phyloP scores from a whole-genome alignment of 192 early-diverging fungal species.

The Radiomyces spectabilis region DNA sequence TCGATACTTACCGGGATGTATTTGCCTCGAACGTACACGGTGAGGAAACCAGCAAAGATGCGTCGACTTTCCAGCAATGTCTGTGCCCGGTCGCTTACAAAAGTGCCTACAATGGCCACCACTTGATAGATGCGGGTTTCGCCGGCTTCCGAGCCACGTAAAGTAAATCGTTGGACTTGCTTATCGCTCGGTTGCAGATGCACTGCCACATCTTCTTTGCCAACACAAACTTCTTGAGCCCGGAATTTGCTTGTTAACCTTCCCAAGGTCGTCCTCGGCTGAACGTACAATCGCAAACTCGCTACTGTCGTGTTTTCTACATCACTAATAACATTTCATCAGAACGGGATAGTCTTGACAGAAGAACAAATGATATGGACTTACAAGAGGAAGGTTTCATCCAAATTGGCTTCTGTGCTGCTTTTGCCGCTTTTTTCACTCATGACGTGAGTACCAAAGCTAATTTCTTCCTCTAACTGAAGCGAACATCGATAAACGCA shows the following conservation, averaged over 20 bases:
- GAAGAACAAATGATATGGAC: not conserved
- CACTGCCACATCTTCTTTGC: constrained; percentile 7
- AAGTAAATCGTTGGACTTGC: constrained; percentile 3
- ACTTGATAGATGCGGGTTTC: constrained; percentile 11
- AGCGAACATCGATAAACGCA: constrained; percentile 15
- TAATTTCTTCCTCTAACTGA: constrained; percentile 20
- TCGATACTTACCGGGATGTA: constrained; percentile 16
- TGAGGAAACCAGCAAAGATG: constrained; percentile 18
- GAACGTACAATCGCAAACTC: too few species aligned
- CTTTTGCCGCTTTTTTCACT: constrained; percentile 22
- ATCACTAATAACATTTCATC: too few species aligned
- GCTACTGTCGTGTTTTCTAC: too few species aligned
- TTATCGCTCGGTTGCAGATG: constrained; percentile 5
- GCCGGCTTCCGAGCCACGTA: not conserved
- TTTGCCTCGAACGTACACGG: constrained; percentile 19
- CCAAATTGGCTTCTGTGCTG: constrained; percentile 17
- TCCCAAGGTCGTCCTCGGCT: too few species aligned
- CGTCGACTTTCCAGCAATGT: constrained; percentile 4
- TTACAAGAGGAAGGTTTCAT: constrained; percentile 30
- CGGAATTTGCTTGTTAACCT: not conserved
- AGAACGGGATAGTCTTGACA: too few species aligned
- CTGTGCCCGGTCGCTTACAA: constrained; percentile 7
- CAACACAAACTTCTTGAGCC: constrained; percentile 11
- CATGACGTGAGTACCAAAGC: constrained; percentile 4
- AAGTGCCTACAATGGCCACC: constrained; percentile 10